Conservation (phyloP, 768 basidiomycete species). For the Pisolithus marmoratus region DNA sequence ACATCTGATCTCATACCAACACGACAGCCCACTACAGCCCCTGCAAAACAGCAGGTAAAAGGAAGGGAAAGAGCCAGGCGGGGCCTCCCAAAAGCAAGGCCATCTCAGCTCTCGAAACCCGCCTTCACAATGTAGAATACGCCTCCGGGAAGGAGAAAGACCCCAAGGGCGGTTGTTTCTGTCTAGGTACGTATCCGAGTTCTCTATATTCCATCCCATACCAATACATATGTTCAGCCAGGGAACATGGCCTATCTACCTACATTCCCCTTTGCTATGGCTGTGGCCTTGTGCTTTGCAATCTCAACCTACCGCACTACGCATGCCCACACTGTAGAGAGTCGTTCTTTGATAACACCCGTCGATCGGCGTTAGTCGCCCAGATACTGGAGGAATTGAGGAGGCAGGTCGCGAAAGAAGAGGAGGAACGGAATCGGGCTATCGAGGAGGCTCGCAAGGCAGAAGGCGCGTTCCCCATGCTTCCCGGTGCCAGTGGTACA, state of each 20-base stretch:
- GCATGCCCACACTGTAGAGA: slow-evolving; percentile 51
- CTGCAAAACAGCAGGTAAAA: slow-evolving; percentile 22
- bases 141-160: slow-evolving; percentile 37
- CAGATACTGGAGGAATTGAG: slow-evolving; percentile 41
- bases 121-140: slow-evolving; percentile 36
- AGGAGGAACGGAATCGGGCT: slow-evolving; percentile 38
- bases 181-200: slow-evolving; percentile 43
- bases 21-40: slow-evolving; percentile 7
- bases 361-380: slow-evolving; percentile 33
- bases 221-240: slow-evolving; percentile 33
- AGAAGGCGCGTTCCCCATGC: slow-evolving; percentile 58
- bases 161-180: slow-evolving; percentile 64
- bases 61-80: slow-evolving; percentile 33
- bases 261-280: slow-evolving; percentile 49
- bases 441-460: slow-evolving; percentile 44
- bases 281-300: slow-evolving; percentile 63
- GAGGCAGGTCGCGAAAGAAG: slow-evolving; percentile 42
- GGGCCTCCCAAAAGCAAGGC: slow-evolving; percentile 42
- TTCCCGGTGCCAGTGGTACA: slow-evolving; percentile 20
- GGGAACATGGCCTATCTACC: slow-evolving; percentile 50
- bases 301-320: slow-evolving; percentile 46
- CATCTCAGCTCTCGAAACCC: slow-evolving; percentile 42
- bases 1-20: slow-evolving; percentile 44
- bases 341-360: slow-evolving; percentile 31
- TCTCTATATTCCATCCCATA: background rate